A percentile compares a stretch with the other conserved stretches of the same genome.
Conservation (phyloP, 176 grass and related monocot genomes). For the Avena atlantica region DNA sequence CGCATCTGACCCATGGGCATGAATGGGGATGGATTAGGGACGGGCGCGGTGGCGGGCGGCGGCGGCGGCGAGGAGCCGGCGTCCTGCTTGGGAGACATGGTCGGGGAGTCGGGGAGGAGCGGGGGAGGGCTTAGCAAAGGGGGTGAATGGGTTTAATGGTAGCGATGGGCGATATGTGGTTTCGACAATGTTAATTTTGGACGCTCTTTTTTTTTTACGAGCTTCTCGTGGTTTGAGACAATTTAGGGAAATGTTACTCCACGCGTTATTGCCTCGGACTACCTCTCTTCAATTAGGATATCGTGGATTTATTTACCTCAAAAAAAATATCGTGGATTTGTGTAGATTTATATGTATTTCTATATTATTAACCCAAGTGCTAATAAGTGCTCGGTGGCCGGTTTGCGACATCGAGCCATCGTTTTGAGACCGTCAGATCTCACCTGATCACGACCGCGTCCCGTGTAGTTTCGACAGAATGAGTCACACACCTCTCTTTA, state of each 20-base stretch:
- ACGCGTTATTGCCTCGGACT: neutral
- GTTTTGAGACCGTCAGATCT: too few relatives aligned
- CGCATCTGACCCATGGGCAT: slow-evolving; percentile 36
- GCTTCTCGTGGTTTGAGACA: neutral
- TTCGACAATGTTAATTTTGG: slow-evolving; percentile 1
- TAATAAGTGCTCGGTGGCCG: too few relatives aligned
- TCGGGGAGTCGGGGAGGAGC: neutral
- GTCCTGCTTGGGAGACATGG: slow-evolving; percentile 42
- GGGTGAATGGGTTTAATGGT: slow-evolving; percentile 32
- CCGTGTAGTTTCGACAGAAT: too few relatives aligned
- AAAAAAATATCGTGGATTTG: too few relatives aligned
- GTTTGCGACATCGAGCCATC: too few relatives aligned
- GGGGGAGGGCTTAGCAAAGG: slow-evolving; percentile 5
- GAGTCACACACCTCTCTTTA: too few relatives aligned
- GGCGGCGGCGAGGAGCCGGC: slow-evolving; percentile 18
- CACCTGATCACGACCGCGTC: too few relatives aligned
- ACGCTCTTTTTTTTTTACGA: neutral
- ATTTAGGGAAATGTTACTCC: neutral
- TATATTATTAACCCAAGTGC: too few relatives aligned
- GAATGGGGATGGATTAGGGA: neutral
- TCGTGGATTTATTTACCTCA: too few relatives aligned
- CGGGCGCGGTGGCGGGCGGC: neutral
- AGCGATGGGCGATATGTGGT: neutral
- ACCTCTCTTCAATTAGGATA: too few relatives aligned
- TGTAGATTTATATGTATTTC: too few relatives aligned